Base-by-base conservation (phyloP, 345 rosid genomes). In the Dimocarpus longan region DNA sequence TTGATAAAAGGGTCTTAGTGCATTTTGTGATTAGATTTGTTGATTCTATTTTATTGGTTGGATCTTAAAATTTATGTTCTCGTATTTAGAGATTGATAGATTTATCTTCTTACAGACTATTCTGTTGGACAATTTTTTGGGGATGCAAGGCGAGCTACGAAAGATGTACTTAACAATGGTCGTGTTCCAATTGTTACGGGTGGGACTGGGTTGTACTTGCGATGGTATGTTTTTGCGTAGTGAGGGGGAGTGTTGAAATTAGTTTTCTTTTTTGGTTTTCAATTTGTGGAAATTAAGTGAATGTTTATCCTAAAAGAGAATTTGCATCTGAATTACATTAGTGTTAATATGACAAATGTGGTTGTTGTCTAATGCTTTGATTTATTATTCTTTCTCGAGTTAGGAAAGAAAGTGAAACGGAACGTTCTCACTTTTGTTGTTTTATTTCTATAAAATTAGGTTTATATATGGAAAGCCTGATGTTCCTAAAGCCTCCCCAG, bases 171-270 rank as follows among this genome's bases (percentile, higher is more conserved):
- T 42, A 71, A 78, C 15, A 70, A 84, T 65, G 93, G 91, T 12
- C 90, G 76, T 67, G 92, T 93, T 83, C 97, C 99, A 24, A 90
- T 95, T 24, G 93, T 95, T 70, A 88, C 91, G 0, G 98, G 99
- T 73, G 98, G 99, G 12, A 95, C 99, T 69, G 99, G 99, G 37
- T 84, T 93, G 85, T 95, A 93, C 82, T 87, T 95, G 80, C 84
- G 98, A 77, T 95, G 99, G 99, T 95, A 92, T 79, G 83, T 67
- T 71, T n/a, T n/a, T n/a, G n/a, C n/a, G 28, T 75, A 39, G 40
- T 79, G 69, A 66, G 74, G 76, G 82, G 63, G 71, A 78, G 73
- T 80, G 6, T 62, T 59, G 28, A 69, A 50, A 60, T 42, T n/a
- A 19, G 6, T 43, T 66, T 71, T 24, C 18, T 21, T 59, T 18